These are phyloP conservation scores for Fistulifera pelliculosa DNA, from an alignment of 108 stramenopile species.

Conservation along the genomic window DNA sequence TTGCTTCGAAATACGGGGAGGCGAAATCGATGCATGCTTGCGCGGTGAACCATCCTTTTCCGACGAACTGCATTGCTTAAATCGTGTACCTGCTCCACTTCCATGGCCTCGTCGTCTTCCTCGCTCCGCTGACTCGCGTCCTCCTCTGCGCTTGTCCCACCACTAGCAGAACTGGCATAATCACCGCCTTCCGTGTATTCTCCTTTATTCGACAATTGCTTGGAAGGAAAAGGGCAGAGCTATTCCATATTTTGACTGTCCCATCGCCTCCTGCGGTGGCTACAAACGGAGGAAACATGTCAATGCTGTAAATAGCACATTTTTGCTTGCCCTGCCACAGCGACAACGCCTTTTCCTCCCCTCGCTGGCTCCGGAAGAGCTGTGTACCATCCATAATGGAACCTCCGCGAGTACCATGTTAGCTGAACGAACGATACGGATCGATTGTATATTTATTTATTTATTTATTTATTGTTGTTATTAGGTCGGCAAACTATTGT, in stretches of 20 bases:
- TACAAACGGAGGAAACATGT: conserved; percentile 62
- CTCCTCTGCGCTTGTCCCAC: conserved; percentile 9
- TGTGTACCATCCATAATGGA: conserved; percentile 56
- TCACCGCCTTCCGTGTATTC: conserved; percentile 2
- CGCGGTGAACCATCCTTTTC: conserved; percentile 34
- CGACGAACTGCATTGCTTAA: conserved; percentile 53
- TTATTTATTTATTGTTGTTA: no score
- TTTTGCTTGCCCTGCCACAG: conserved; percentile 7
- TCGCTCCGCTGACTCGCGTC: conserved; percentile 3
- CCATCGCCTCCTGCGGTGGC: conserved; percentile 84
- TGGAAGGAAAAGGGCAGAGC: conserved; percentile 34
- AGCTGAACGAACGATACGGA: no score
- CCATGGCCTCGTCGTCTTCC: conserved; percentile 3
- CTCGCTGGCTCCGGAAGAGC: no score
- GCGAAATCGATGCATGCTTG: neutral
- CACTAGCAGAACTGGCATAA: conserved; percentile 11
- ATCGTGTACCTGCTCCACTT: conserved; percentile 45
- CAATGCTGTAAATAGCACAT: conserved; percentile 63
- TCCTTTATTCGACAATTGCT: no score
- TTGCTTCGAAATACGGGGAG: neutral
- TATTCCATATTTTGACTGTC: conserved; percentile 71
- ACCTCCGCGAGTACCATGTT: conserved; percentile 66
- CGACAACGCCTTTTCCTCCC: no score
- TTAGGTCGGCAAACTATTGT: no score
- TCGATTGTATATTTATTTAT: no score